Evolutionary conservation across 2,329 filamentous ascomycete species (phyloP).

Genomic region (Pseudopithomyces chartarum): DNA sequence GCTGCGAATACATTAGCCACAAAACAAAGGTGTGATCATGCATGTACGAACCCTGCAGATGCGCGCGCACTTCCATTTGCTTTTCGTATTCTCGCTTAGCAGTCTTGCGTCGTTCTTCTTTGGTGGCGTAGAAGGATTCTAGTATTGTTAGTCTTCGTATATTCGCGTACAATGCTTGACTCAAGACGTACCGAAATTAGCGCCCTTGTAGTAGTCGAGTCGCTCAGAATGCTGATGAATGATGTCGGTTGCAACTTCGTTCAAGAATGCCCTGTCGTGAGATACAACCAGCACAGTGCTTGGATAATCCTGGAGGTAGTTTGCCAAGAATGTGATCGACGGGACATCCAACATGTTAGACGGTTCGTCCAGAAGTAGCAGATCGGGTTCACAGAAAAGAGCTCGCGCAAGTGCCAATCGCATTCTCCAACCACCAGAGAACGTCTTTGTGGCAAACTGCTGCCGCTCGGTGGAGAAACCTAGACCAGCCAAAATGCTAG

Average conservation of each 20-base stretch:
- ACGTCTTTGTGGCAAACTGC: slow-evolving; percentile 92
- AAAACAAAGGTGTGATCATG: slow-evolving; percentile 1
- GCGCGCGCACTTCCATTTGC: slow-evolving; percentile 91
- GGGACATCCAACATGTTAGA: slow-evolving; percentile 99
- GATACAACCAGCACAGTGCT: slow-evolving; percentile 95
- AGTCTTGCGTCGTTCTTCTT: slow-evolving; percentile 95
- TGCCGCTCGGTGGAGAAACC: slow-evolving; percentile 95
- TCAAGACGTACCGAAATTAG: slow-evolving; percentile 72
- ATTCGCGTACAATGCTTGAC: neutral
- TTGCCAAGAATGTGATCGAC: slow-evolving; percentile 97
- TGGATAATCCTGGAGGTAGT: slow-evolving; percentile 91
- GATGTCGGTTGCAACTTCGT: slow-evolving; percentile 99
- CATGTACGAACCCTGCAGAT: slow-evolving; percentile 69
- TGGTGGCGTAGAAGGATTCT: slow-evolving; percentile 95
- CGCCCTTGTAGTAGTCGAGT: slow-evolving; percentile 97
- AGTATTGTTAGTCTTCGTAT: slow-evolving; percentile 15
- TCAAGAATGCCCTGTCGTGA: slow-evolving; percentile 98
- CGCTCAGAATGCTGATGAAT: slow-evolving; percentile 97
- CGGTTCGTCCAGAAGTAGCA: slow-evolving; percentile 96
- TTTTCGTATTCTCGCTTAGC: slow-evolving; percentile 98
- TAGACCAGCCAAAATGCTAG: slow-evolving; percentile 93
- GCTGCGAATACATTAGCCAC: slow-evolving; percentile 48
- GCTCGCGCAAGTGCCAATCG: slow-evolving; percentile 91
- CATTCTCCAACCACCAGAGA: slow-evolving; percentile 99
- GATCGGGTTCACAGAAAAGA: slow-evolving; percentile 95